Base-by-base conservation (phyloP, 345 rosid species). In the Citrus glauca region DNA sequence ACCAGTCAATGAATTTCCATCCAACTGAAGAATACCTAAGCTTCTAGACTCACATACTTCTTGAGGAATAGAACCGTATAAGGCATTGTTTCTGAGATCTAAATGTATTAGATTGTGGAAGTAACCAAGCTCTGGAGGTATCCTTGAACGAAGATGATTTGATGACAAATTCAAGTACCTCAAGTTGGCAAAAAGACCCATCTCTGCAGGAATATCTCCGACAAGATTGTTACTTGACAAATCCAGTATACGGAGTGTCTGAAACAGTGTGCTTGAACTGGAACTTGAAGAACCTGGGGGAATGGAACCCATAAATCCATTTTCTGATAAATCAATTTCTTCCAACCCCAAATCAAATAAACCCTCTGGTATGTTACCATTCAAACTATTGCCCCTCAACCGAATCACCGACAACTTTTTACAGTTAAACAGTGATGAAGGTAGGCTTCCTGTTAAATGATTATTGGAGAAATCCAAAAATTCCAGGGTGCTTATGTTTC, bases 81-180 rank as follows among this genome's bases (percentile, higher is more conserved):
- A 60, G n/a, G 64, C 77, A 35, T 85, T 87, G 71, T 75, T 84
- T 71, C 95, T 87, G 48, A 96, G 89, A 87, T 96, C 99, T 77
- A 93, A 78, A 32, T 92, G 90, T 1, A 84, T 82, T n/a, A 95
- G 81, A 72, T 85, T 92, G 81, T 84, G 91, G 37, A 93, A 82
- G 75, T 89, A 90, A 10, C 95, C 95, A 2, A 95, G 81, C 83
- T 93, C 95, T 0, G 87, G 92, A 35, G 95, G 92, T 71, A 95
- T 81, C 65, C 85, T 87, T 32, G 98, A 85, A 27, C 84, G 85
- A 78, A 95, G 90, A 53, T 77, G 72, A 80, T 95, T 95, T 94
- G 94, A 90, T 64, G 98, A 95, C 45, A 93, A 83, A 64, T 95
- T 95, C 82, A 93, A 81, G 87, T 89, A 89, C 80, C 86, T 86